Conservation (phyloP, 2,329 filamentous ascomycete genomes). For the Fusarium nisikadoi region DNA sequence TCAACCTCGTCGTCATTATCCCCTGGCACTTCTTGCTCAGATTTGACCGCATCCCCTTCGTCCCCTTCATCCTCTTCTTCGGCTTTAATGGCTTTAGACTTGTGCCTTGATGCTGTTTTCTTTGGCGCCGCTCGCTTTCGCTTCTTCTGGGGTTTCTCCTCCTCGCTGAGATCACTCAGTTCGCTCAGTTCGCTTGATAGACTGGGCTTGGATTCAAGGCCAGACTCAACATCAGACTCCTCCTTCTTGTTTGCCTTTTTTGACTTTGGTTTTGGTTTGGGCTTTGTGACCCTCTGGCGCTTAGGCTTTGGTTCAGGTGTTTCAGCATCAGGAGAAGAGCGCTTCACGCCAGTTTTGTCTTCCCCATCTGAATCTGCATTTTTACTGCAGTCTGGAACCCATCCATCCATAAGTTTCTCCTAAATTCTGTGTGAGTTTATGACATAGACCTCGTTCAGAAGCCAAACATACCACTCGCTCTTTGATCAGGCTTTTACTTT, state of each 20-base stretch:
- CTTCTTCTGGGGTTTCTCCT: constrained; percentile 41
- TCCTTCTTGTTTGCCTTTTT: constrained; percentile 40
- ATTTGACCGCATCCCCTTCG: constrained; percentile 11
- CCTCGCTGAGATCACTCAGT: constrained; percentile 38
- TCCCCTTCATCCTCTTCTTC: constrained; percentile 44
- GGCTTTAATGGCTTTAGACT: constrained; percentile 40
- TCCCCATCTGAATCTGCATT: constrained; percentile 43
- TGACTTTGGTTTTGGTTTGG: constrained; percentile 43
- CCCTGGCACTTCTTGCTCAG: constrained; percentile 21
- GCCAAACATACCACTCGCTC: constrained; percentile 60
- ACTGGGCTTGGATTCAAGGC: constrained; percentile 35
- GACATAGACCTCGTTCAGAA: not conserved
- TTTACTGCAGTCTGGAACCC: constrained; percentile 44
- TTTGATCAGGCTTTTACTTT: constrained; percentile 68
- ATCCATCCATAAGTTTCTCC: constrained; percentile 53
- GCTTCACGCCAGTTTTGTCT: constrained; percentile 46
- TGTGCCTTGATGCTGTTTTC: constrained; percentile 12
- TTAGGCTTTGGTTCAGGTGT: constrained; percentile 54
- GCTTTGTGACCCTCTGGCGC: constrained; percentile 52
- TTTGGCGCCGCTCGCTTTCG: constrained; percentile 24
- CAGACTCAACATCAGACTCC: constrained; percentile 35
- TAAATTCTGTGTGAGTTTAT: constrained; percentile 25
- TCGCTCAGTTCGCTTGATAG: constrained; percentile 41
- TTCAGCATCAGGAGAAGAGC: constrained; percentile 48
- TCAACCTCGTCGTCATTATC: constrained; percentile 4